A percentile compares a stretch with the other conserved stretches of the same genome.
Evolutionary conservation across 305 asterid genomes (phyloP).

Genomic region (Solanum hybrid): DNA sequence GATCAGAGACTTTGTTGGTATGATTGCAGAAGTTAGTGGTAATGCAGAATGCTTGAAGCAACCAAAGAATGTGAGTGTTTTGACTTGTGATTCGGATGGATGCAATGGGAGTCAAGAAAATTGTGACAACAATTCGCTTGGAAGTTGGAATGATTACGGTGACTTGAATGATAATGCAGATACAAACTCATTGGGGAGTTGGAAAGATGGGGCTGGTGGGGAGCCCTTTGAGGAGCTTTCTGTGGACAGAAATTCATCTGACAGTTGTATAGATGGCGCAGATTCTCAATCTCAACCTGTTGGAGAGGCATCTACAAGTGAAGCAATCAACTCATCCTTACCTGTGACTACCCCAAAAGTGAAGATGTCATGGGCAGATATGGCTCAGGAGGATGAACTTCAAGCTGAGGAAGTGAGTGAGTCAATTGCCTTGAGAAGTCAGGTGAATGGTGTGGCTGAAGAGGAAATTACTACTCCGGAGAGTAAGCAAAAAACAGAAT

Average conservation of each 20-base stretch:
- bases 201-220: conserved; percentile 53
- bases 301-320: conserved; percentile 29
- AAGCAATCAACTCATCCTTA: conserved; percentile 21
- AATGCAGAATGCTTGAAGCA: conserved; percentile 12
- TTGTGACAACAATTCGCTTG: conserved; percentile 36
- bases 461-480: conserved; percentile 27
- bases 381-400: conserved; percentile 86
- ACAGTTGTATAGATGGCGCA: background rate
- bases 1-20: background rate
- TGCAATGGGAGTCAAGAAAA: conserved; percentile 27
- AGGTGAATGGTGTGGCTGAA: conserved; percentile 17
- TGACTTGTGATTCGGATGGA: conserved; percentile 20
- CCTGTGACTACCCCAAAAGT: conserved; percentile 25
- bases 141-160: conserved; percentile 30
- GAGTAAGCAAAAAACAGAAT: conserved; percentile 37
- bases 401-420: conserved; percentile 50
- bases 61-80: conserved; percentile 21
- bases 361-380: conserved; percentile 96
- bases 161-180: conserved; percentile 36
- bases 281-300: background rate
- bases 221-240: conserved; percentile 25
- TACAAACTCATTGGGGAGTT: conserved; percentile 53
- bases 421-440: conserved; percentile 15
- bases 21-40: conserved; percentile 14
- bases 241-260: background rate